These are phyloP conservation scores for Aspergillus puulaauensis DNA, from an alignment of 2,329 filamentous ascomycete species.

Conservation along the genomic window DNA sequence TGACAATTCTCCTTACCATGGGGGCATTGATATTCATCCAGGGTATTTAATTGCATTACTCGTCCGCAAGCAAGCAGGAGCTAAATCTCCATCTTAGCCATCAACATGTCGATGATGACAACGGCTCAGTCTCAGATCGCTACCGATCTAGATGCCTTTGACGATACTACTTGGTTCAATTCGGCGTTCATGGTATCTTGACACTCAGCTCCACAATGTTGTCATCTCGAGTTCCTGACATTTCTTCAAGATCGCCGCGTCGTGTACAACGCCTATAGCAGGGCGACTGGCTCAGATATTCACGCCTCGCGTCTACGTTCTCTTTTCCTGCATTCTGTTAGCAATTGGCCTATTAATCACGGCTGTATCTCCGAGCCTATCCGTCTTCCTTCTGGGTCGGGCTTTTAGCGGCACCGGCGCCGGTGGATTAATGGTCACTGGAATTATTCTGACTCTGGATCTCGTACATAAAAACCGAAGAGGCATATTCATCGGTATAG, in stretches of 20 bases:
- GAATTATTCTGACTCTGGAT: conserved; percentile 75
- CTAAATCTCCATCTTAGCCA: conserved; percentile 38
- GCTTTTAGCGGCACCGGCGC: conserved; percentile 67
- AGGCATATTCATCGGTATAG: conserved; percentile 70
- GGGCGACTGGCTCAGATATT: conserved; percentile 75
- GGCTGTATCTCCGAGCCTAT: conserved; percentile 58
- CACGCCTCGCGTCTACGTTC: conserved; percentile 64
- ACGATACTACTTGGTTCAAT: conserved; percentile 75
- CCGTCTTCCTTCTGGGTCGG: conserved; percentile 67
- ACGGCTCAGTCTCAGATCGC: conserved; percentile 78
- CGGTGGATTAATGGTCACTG: conserved; percentile 70
- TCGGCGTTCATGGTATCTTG: conserved; percentile 64
- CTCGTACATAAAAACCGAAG: conserved; percentile 65
- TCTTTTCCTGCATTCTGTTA: conserved; percentile 60
- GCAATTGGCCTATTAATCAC: conserved; percentile 65
- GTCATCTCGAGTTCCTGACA: neutral
- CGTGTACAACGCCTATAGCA: conserved; percentile 64
- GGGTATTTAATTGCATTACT: conserved; percentile 5
- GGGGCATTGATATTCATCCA: conserved; percentile 20
- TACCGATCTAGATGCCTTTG: conserved; percentile 70
- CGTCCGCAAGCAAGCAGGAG: neutral
- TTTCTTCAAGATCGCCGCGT: conserved; percentile 52
- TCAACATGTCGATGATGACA: conserved; percentile 78
- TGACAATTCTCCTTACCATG: conserved; percentile 14
- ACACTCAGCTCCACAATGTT: neutral